Percentiles rank a stretch among this genome's conserved stretches.
Conservation (phyloP, 108 stramenopile species). For the Nannochloropsis granulata region DNA sequence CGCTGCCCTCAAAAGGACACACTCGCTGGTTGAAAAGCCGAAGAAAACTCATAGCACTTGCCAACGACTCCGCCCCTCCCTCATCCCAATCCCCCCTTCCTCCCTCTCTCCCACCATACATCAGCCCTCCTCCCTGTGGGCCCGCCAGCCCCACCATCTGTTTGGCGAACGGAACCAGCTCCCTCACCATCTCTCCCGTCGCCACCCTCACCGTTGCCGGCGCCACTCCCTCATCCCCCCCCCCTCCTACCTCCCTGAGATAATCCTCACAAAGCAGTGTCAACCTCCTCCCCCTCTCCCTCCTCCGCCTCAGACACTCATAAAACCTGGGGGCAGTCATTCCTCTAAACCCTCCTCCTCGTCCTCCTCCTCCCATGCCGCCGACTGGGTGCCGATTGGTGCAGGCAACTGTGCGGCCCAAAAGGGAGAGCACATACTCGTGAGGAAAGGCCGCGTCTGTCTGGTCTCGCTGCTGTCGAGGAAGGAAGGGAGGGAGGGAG, state of each 20-base stretch:
- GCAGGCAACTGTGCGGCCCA: background rate
- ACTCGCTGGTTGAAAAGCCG: background rate
- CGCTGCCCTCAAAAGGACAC: background rate
- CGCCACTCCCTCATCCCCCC: background rate
- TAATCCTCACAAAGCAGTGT: background rate
- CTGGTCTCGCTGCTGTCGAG: background rate
- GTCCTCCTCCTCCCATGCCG: background rate
- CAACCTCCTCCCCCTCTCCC: background rate
- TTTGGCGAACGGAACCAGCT: background rate
- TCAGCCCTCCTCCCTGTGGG: background rate
- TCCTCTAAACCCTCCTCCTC: background rate
- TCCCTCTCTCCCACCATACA: background rate
- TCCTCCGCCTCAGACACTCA: background rate
- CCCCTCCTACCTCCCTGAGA: background rate
- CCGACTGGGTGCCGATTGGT: background rate
- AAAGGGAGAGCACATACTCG: background rate
- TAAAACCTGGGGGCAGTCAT: background rate
- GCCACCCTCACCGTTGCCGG: background rate
- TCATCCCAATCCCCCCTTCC: background rate
- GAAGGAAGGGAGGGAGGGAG: background rate
- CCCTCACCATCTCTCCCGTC: background rate
- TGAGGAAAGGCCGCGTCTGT: background rate
- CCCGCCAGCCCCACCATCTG: background rate
- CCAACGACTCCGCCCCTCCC: background rate
- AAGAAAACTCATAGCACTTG: background rate